Conservation (phyloP, 192 early-diverging fungal species). For the Coemansia javaensis region DNA sequence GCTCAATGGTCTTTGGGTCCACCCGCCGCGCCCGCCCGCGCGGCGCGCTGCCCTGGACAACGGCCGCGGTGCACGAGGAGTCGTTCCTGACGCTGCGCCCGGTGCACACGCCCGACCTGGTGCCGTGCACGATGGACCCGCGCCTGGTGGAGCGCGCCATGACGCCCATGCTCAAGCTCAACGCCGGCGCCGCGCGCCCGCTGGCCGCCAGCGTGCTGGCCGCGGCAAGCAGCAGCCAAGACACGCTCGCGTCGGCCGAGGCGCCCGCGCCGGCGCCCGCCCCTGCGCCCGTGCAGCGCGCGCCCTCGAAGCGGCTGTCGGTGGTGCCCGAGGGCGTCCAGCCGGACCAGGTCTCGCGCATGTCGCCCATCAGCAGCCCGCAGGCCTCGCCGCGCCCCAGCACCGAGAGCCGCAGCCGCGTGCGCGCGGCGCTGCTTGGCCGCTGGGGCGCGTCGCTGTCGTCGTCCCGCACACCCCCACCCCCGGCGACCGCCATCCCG, state of each 20-base stretch:
- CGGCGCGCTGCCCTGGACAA: background rate
- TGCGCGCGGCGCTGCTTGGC: conserved; percentile 14
- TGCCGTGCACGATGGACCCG: conserved; percentile 41
- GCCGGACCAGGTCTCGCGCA: conserved; percentile 8
- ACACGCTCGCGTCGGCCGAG: background rate
- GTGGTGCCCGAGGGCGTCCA: background rate
- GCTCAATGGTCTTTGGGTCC: conserved; percentile 1
- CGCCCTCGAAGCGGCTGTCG: background rate
- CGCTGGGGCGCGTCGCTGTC: conserved; percentile 11
- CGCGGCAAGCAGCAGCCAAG: background rate
- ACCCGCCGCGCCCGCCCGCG: too few relatives aligned
- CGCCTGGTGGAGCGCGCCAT: conserved; percentile 46
- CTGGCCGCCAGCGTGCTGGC: conserved; percentile 9
- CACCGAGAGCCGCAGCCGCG: conserved; percentile 11
- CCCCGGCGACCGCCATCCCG: conserved; percentile 35
- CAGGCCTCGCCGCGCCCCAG: conserved; percentile 5
- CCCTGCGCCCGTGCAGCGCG: background rate
- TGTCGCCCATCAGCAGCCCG: conserved; percentile 37
- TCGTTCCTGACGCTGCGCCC: conserved; percentile 46
- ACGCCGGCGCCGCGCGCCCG: too few relatives aligned
- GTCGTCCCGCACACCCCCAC: conserved; percentile 1
- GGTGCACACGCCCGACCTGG: conserved; percentile 45
- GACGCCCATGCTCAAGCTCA: conserved; percentile 51
- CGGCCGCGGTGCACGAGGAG: conserved; percentile 8
- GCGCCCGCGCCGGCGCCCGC: background rate